Base-by-base conservation (phyloP, 306 rosid species). In the Comarum palustre region DNA sequence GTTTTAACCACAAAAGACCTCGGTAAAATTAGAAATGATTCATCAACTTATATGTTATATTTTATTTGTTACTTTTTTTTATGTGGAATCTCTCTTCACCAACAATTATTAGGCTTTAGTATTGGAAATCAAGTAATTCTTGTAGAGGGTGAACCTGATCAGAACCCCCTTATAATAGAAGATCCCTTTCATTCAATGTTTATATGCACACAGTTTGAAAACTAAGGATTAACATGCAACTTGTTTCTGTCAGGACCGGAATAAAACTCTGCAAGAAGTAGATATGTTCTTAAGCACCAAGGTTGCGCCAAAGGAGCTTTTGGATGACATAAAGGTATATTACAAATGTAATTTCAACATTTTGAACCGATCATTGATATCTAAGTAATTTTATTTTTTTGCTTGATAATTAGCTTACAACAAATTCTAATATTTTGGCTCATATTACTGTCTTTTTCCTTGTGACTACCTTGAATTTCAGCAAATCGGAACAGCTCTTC, bases 251-350 rank as follows among this genome's bases (percentile, higher is more conserved):
- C 86, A 95, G 99, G 96, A 90, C 74, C 94, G 97, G 71, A 91
- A 86, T 77, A 63, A 69, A 82, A 91, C 96, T 16, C 76, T 91
- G 57, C 57, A 88, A 80, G 81, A 87, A 82, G 79, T 90, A 71
- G 96, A 90, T 29, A 92, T 83, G 82, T 90, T 90, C 86, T 84
- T 95, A 79, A 87, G 79, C 86, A 87, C 96, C 66, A 92, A 95
- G 88, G 65, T 95, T 82, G 99, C 97, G 74, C 99, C 96, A 17
- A 79, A 85, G 77, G 97, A 88, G 76, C 85, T 95, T 15, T 90
- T 47, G 4, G 97, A 85, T 75, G 99, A 95, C 11, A 81, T 95
- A 51, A 84, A 84, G 97, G 99, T 94, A 73, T 52, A 58, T 3
- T 42, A 72, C 27, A 41, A 38, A 70, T 52, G 24, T 20, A 12